Base-by-base conservation (phyloP, 2,329 filamentous ascomycete genomes). In the Aspergillus viridinutans region DNA sequence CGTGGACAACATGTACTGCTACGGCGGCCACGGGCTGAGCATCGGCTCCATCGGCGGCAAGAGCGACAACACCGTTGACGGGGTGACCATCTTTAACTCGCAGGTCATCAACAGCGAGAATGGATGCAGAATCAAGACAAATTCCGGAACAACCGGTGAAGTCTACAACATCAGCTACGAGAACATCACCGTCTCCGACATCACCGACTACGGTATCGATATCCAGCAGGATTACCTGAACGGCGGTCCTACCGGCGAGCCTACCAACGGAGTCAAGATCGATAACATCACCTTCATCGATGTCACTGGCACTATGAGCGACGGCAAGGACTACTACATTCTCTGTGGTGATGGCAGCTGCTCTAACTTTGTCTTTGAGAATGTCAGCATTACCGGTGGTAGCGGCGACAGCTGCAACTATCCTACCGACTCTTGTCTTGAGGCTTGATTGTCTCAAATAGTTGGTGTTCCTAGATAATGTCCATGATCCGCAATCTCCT, bases 201-300 rank as follows among this genome's bases (percentile, higher is more conserved):
- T 81, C 59, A 65, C 70, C 32, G 74, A 75, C 58, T 81, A 81
- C 63, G 80, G 80, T n/a, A 79, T 83, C 55, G 78, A 80, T 57
- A 72, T 82, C 45, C 73, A 81, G 68, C 79, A 82, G 68, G 80
- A 82, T 64, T 83, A 82, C 61, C 64, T 79, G 54, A 82, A 82
- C 61, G 80, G 75, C 12, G 74, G 74, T 3, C 66, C 74, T 4
- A 76, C 70, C 6, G 75, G 74, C 1, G 58, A 60, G 9, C 70
- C 75, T 5, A 70, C 70, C 1, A 76, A 74, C 51, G 75, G 74
- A 2, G 74, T 78, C 2, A 62, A 61, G 1, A 76, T 78, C 49
- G 58, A 60, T 28, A 70, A 70, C 53, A 49, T 78, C 3, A 57
- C 63, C 7, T 72, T 77, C 50, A 62, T 68, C 42, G 70, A 75